Base-by-base conservation (phyloP, 2,329 filamentous ascomycete genomes). In the Sporothrix dimorphospora region DNA sequence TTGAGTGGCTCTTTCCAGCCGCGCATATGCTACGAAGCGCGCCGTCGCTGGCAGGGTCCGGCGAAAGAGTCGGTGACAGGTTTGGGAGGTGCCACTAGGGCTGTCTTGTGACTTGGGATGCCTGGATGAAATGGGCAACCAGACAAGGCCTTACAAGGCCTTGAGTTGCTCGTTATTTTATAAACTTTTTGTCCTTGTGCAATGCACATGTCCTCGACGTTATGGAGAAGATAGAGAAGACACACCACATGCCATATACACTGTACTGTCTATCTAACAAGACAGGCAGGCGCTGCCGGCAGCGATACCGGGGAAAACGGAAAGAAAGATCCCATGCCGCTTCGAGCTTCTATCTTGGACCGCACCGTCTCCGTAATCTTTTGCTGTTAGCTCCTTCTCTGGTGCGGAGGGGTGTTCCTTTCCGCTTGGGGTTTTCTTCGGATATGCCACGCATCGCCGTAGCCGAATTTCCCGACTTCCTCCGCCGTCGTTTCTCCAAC, bases 381-480 rank as follows among this genome's bases (percentile, higher is more conserved):
- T 12, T 34, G 40, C 27, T 49, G 42, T 34, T 49, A 45, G 59
- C 42, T 21, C 63, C 21, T 49, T 66, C 42, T 27, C 42, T 66
- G 63, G 63, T 34, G 65, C 45, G 66, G 27, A 40, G 66, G 49
- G 3, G 11, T 51, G 66, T 19, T 47, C 40, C 61, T 47, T 66
- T n/a, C 38, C 34, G 34, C 57, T 24, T 63, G 34, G 21, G 45
- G 2, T 12, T 6, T 55, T 57, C 24, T 34, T 71, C 61, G 70
- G 70, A 49, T 71, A 51, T 68, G 65, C 14, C 42, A 49, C 38
- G 51, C 47, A 45, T 19, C 38, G 42, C 63, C 45, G 73, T 75
- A 76, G 74, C 75, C 75, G 75, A 76, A 73, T 72, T 63, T 72
- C 75, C 69, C 74, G 74, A 74, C 72, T 73, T 76, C 73, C 74